Evolutionary conservation across 2,329 filamentous ascomycete species (phyloP).

Genomic region (Claviceps humidiphila): DNA sequence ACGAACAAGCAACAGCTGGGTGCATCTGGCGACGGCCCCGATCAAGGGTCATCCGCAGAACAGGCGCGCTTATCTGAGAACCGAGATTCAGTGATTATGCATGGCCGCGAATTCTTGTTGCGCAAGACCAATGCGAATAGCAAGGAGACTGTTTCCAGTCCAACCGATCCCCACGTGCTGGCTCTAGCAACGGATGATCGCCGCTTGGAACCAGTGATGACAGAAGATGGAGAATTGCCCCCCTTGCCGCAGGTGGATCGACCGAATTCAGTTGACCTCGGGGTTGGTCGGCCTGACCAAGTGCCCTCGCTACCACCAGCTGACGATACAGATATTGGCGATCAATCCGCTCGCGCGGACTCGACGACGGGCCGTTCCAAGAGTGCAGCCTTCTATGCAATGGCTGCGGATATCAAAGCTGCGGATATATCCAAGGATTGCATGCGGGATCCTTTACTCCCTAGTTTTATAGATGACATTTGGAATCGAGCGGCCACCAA

Average conservation of each 20-base stretch:
- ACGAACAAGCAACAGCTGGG: conserved; percentile 50
- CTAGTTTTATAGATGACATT: conserved; percentile 71
- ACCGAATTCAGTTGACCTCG: conserved; percentile 52
- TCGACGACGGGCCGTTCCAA: conserved; percentile 33
- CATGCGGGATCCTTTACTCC: conserved; percentile 80
- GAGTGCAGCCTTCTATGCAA: conserved; percentile 33
- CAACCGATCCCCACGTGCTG: conserved; percentile 21
- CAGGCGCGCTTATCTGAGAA: conserved; percentile 46
- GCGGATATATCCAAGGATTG: conserved; percentile 76
- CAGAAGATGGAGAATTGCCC: conserved; percentile 38
- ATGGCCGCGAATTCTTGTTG: conserved; percentile 59
- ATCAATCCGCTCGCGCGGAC: conserved; percentile 48
- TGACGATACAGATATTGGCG: conserved; percentile 75
- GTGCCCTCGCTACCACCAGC: conserved; percentile 54
- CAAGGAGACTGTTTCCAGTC: conserved; percentile 39
- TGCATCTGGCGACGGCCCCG: conserved; percentile 62
- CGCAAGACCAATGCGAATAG: conserved; percentile 51
- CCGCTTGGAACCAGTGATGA: conserved; percentile 18
- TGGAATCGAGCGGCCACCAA: conserved; percentile 84
- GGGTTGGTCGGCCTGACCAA: conserved; percentile 54
- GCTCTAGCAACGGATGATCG: conserved; percentile 16
- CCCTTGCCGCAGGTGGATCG: conserved; percentile 43
- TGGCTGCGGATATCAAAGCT: conserved; percentile 55
- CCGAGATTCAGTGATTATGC: conserved; percentile 57
- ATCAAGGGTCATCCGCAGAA: conserved; percentile 59